phyloP scores from a whole-genome alignment of 2,329 filamentous ascomycete species.

The Pyricularia sp. region DNA sequence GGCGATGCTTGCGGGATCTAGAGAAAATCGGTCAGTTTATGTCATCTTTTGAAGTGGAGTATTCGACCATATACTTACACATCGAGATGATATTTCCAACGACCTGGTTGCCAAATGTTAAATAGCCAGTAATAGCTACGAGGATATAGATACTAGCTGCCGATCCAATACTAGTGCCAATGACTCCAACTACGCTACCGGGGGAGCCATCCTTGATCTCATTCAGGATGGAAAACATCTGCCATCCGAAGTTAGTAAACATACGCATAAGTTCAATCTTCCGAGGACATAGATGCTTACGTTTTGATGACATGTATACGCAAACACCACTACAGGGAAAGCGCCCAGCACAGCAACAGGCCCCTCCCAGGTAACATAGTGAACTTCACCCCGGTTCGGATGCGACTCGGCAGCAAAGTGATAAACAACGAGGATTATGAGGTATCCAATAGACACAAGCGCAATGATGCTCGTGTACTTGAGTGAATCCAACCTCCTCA shows the following conservation, averaged over 20 bases:
- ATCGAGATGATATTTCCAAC: conserved; percentile 88
- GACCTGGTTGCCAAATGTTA: conserved; percentile 86
- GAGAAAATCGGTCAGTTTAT: not conserved
- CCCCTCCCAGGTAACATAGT: conserved; percentile 66
- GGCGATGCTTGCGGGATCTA: conserved; percentile 58
- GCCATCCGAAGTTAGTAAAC: conserved; percentile 2
- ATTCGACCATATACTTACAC: conserved; percentile 44
- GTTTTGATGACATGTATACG: conserved; percentile 99
- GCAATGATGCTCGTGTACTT: conserved; percentile 95
- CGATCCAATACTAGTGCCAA: conserved; percentile 72
- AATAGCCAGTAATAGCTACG: conserved; percentile 87
- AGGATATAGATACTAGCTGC: conserved; percentile 80
- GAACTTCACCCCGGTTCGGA: conserved; percentile 57
- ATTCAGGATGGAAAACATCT: conserved; percentile 99
- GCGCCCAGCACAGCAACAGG: conserved; percentile 68
- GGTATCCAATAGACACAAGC: conserved; percentile 82
- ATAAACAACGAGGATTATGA: conserved; percentile 85
- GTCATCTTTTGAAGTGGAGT: not conserved
- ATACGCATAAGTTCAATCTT: not conserved
- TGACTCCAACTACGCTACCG: conserved; percentile 60
- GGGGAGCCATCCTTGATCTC: conserved; percentile 82
- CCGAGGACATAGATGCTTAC: conserved; percentile 27
- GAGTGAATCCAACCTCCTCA: conserved; percentile 81
- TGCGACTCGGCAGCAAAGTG: conserved; percentile 77
- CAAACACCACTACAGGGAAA: conserved; percentile 91